phyloP scores from a whole-genome alignment of 2,329 filamentous ascomycete genomes.

The Aspergillus unguis region DNA sequence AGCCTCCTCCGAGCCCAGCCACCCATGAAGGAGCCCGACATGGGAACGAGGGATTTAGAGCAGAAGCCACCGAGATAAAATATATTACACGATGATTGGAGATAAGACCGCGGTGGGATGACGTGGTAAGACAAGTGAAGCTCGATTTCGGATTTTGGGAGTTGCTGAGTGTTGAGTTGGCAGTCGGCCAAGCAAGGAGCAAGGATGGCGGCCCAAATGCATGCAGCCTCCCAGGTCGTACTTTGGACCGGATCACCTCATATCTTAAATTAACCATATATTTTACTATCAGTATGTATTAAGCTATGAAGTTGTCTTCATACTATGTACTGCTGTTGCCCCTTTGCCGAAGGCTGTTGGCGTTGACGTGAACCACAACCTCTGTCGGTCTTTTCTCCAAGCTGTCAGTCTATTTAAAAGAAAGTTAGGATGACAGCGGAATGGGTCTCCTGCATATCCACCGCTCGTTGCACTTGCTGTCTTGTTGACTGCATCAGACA shows the following conservation, averaged over 20 bases:
- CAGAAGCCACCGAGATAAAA: constrained; percentile 11
- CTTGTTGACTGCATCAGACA: constrained; percentile 16
- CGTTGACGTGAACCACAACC: not conserved
- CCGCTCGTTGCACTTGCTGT: not conserved
- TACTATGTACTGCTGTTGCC: not conserved
- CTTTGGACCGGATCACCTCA: not conserved
- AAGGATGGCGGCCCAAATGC: constrained; percentile 6
- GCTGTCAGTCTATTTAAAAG: not conserved
- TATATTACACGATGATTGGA: constrained; percentile 15
- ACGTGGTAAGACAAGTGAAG: constrained; percentile 9
- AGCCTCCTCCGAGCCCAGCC: constrained; percentile 20
- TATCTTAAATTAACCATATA: not conserved
- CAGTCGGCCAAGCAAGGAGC: constrained; percentile 2
- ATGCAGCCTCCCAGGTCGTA: too few relatives aligned
- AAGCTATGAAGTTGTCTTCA: not conserved
- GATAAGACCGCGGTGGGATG: not conserved
- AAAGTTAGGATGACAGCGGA: not conserved
- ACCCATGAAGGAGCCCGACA: constrained; percentile 12
- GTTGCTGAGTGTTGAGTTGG: constrained; percentile 14
- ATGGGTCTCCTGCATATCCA: not conserved
- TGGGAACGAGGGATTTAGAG: constrained; percentile 1
- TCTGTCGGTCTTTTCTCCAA: too few relatives aligned
- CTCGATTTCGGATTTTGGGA: not conserved
- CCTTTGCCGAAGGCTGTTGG: not conserved
- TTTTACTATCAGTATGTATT: not conserved